These are phyloP conservation scores for Biscutella auriculata DNA, from an alignment of 441 rosid genomes.

Conservation along the genomic window DNA sequence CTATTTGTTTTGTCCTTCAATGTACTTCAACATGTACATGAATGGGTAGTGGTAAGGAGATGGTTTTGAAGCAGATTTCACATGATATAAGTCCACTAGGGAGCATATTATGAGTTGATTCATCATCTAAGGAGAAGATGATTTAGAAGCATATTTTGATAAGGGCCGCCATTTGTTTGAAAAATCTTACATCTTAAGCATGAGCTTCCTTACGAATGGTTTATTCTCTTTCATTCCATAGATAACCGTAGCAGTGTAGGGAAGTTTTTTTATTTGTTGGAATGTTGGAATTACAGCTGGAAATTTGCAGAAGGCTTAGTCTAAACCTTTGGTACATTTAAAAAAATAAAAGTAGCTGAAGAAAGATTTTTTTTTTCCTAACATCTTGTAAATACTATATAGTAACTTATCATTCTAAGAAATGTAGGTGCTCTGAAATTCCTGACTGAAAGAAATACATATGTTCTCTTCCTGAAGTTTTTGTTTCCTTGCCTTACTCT, in stretches of 20 bases:
- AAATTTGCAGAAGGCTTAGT: neutral
- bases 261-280: neutral
- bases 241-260: neutral
- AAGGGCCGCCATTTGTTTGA: neutral
- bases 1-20: neutral
- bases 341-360: neutral
- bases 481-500: neutral
- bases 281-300: neutral
- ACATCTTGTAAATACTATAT: neutral
- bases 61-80: conserved; percentile 1
- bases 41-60: conserved; percentile 3
- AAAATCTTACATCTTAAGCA: conserved; percentile 1
- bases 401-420: neutral
- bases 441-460: neutral
- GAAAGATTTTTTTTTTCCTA: neutral
- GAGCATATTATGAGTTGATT: neutral
- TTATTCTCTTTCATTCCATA: neutral
- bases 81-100: neutral
- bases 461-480: conserved; percentile 5
- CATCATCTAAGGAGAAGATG: neutral
- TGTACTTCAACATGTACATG: neutral
- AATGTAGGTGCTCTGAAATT: neutral
- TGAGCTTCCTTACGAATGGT: neutral
- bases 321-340: neutral
- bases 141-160: neutral